Conservation (phyloP, 1,284 basidiomycete species). For the Chondrostereum purpureum region DNA sequence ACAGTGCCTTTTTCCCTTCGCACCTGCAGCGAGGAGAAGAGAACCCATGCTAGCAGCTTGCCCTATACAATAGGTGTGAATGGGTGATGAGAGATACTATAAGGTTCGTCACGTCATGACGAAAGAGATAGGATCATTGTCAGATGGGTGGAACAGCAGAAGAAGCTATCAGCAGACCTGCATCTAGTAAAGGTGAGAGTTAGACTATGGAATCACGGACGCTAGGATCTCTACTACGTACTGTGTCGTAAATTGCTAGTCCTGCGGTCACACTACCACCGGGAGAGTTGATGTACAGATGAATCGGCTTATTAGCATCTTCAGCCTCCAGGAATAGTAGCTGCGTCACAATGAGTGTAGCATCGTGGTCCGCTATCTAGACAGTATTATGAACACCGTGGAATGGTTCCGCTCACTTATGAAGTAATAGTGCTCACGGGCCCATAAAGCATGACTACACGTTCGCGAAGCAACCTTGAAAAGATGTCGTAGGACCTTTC, state of each 20-base stretch:
- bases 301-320: conserved; percentile 85
- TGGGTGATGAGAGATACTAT: conserved; percentile 86
- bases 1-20: conserved; percentile 83
- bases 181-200: conserved; percentile 44
- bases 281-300: conserved; percentile 91
- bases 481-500: conserved; percentile 95
- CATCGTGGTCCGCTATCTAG: conserved; percentile 85
- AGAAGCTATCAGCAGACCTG: conserved; percentile 42
- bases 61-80: conserved; percentile 92
- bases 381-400: conserved; percentile 12
- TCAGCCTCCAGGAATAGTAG: conserved; percentile 92
- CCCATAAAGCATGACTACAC: conserved; percentile 90
- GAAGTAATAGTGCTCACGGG: conserved; percentile 62
- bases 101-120: background rate
- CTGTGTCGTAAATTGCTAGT: conserved; percentile 92
- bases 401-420: conserved; percentile 12
- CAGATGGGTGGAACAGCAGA: conserved; percentile 7
- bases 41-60: conserved; percentile 94
- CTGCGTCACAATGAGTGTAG: conserved; percentile 82
- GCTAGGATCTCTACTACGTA: too few species aligned
- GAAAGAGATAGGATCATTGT: conserved; percentile 14
- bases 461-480: conserved; percentile 81
- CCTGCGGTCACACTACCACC: conserved; percentile 92
- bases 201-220: background rate
- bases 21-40: conserved; percentile 80